Percentiles rank a stretch among this genome's conserved stretches.
phyloP scores from a whole-genome alignment of 768 basidiomycete genomes.

The Rhizopogon sp. region DNA sequence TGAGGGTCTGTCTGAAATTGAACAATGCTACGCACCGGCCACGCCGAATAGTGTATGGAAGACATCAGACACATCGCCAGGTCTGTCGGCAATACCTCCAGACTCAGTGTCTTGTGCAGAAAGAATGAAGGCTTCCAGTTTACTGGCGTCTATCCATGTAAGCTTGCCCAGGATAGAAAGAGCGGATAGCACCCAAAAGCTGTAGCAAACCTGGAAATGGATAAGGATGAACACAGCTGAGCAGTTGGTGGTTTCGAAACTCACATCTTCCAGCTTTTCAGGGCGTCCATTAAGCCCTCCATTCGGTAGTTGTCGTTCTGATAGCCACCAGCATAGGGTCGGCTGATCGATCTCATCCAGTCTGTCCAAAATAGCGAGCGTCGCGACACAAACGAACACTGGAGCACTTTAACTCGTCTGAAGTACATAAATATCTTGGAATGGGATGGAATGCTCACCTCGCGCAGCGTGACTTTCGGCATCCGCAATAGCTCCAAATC shows the following conservation, averaged over 20 bases:
- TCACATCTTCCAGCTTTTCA: slow-evolving; percentile 93
- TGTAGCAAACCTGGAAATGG: slow-evolving; percentile 83
- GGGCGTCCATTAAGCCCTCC: slow-evolving; percentile 97
- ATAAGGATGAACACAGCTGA: neutral
- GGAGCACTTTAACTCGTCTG: neutral
- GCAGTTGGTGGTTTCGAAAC: slow-evolving; percentile 19
- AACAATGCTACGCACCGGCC: slow-evolving; percentile 47
- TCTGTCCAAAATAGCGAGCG: slow-evolving; percentile 81
- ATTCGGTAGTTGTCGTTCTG: slow-evolving; percentile 87
- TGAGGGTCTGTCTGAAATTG: neutral
- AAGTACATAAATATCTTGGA: neutral
- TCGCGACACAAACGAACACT: slow-evolving; percentile 90
- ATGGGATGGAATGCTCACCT: slow-evolving; percentile 41
- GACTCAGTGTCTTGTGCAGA: slow-evolving; percentile 85
- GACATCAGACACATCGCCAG: slow-evolving; percentile 93
- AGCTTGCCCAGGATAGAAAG: slow-evolving; percentile 80
- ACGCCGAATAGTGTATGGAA: slow-evolving; percentile 95
- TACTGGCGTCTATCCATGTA: slow-evolving; percentile 83
- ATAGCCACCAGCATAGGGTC: slow-evolving; percentile 89
- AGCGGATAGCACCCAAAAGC: slow-evolving; percentile 92
- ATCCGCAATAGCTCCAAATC: slow-evolving; percentile 79
- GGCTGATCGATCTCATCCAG: slow-evolving; percentile 75
- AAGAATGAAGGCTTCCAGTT: slow-evolving; percentile 77
- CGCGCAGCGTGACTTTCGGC: slow-evolving; percentile 93
- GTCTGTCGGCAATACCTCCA: slow-evolving; percentile 92